Conservation (phyloP, 202 grass and related monocot species). For the Elaeis oleifera region DNA sequence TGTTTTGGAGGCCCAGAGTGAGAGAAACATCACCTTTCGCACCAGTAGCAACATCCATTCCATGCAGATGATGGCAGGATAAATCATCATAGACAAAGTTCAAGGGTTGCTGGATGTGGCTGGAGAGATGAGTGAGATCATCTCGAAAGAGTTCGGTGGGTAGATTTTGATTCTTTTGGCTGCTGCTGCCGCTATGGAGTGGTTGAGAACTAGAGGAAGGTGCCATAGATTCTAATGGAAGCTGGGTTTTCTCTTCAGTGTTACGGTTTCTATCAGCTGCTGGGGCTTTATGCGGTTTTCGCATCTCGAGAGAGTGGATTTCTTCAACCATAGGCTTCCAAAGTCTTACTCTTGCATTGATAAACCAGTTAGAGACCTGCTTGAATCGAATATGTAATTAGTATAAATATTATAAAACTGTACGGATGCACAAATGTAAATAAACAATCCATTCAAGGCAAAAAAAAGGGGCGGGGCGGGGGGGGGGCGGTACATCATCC, state of each 20-base stretch:
- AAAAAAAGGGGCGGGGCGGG: no score
- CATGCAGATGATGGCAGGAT: constrained; percentile 23
- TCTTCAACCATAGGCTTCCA: constrained; percentile 99
- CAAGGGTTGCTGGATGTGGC: constrained; percentile 37
- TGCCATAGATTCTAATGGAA: constrained; percentile 38
- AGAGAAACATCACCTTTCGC: constrained; percentile 48
- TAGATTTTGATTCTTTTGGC: constrained; percentile 21
- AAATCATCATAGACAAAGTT: constrained; percentile 56
- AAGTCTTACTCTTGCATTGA: constrained; percentile 92
- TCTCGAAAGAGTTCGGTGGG: constrained; percentile 26
- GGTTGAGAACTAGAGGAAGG: constrained; percentile 42
- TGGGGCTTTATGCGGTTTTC: constrained; percentile 47
- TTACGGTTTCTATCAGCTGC: constrained; percentile 32
- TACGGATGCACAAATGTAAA: no score
- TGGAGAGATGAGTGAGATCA: constrained; percentile 43
- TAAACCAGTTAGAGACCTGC: constrained; percentile 98
- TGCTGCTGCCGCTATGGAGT: constrained; percentile 30
- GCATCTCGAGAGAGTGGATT: constrained; percentile 86
- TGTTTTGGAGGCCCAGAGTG: constrained; percentile 86
- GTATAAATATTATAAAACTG: no score
- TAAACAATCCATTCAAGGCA: no score
- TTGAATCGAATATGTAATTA: background rate
- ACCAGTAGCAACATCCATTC: background rate
- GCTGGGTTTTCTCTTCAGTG: constrained; percentile 30
- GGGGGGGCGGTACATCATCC: no score